Evolutionary conservation across 2,329 filamentous ascomycete species (phyloP).

Genomic region (Bipolaris bicolor): DNA sequence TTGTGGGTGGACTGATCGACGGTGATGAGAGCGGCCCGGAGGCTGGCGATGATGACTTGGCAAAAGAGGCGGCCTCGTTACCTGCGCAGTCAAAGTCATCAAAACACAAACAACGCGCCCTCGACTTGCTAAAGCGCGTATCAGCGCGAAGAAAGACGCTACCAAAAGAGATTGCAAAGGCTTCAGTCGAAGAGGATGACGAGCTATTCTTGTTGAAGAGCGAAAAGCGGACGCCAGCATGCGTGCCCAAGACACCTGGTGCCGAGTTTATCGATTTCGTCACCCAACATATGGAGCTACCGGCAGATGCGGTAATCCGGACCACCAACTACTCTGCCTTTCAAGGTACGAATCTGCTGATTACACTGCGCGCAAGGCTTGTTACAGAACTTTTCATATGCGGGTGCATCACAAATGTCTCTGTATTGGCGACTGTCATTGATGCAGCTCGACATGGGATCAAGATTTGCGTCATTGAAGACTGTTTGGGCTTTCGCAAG

Average conservation of each 20-base stretch:
- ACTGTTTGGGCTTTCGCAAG: constrained; percentile 83
- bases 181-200: constrained; percentile 50
- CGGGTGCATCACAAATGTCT: constrained; percentile 84
- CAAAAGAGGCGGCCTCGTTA: constrained; percentile 28
- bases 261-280: constrained; percentile 59
- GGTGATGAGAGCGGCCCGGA: constrained; percentile 43
- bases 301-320: constrained; percentile 61
- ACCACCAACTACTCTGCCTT: constrained; percentile 93
- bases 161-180: constrained; percentile 36
- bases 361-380: constrained; percentile 80
- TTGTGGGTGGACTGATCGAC: constrained; percentile 49
- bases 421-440: constrained; percentile 87
- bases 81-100: constrained; percentile 42
- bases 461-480: constrained; percentile 82
- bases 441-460: constrained; percentile 90
- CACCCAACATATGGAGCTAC: constrained; percentile 55
- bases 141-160: constrained; percentile 39
- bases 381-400: constrained; percentile 90
- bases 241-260: constrained; percentile 53
- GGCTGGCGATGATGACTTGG: constrained; percentile 41
- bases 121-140: constrained; percentile 47
- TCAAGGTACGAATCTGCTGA: constrained; percentile 72
- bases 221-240: constrained; percentile 49
- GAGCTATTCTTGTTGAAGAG: constrained; percentile 54
- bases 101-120: constrained; percentile 45